phyloP scores from a whole-genome alignment of 768 basidiomycete genomes.

The Mycena vulgaris region DNA sequence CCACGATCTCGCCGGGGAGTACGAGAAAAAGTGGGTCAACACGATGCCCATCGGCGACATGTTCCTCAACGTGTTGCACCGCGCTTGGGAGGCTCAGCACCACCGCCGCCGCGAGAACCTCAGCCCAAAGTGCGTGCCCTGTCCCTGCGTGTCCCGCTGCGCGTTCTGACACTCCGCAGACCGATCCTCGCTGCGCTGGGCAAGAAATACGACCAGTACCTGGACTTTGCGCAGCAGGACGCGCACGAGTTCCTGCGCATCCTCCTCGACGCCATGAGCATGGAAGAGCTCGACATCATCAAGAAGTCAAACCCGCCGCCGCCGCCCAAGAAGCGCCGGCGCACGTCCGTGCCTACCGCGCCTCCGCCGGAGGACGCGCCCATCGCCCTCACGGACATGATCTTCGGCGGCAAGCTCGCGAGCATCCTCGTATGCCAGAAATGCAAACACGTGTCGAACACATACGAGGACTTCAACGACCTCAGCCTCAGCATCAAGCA shows the following conservation, averaged over 20 bases:
- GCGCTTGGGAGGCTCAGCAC: constrained; percentile 77
- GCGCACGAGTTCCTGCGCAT: constrained; percentile 95
- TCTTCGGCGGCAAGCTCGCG: constrained; percentile 91
- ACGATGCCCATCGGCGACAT: constrained; percentile 81
- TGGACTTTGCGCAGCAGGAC: constrained; percentile 96
- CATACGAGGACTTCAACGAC: constrained; percentile 95
- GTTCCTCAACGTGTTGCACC: constrained; percentile 72
- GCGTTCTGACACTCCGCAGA: constrained; percentile 52
- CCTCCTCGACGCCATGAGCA: constrained; percentile 91
- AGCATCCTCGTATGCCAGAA: constrained; percentile 95
- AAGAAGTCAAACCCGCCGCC: constrained; percentile 76
- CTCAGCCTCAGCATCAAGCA: constrained; percentile 91
- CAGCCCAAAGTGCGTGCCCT: constrained; percentile 74
- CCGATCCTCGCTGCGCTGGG: constrained; percentile 78
- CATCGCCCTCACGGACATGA: constrained; percentile 86
- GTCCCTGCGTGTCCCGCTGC: neutral
- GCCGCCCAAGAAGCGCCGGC: constrained; percentile 59
- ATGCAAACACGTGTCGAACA: constrained; percentile 94
- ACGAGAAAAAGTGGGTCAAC: constrained; percentile 68
- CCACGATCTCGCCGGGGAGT: constrained; percentile 65
- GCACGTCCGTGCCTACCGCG: constrained; percentile 39
- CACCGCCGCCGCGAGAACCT: constrained; percentile 64
- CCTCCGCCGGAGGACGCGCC: constrained; percentile 61
- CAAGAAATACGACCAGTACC: constrained; percentile 93
- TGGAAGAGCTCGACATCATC: constrained; percentile 96